Base-by-base conservation (phyloP, 164 flowering plant species). In the Chloranthus sessilifolius region DNA sequence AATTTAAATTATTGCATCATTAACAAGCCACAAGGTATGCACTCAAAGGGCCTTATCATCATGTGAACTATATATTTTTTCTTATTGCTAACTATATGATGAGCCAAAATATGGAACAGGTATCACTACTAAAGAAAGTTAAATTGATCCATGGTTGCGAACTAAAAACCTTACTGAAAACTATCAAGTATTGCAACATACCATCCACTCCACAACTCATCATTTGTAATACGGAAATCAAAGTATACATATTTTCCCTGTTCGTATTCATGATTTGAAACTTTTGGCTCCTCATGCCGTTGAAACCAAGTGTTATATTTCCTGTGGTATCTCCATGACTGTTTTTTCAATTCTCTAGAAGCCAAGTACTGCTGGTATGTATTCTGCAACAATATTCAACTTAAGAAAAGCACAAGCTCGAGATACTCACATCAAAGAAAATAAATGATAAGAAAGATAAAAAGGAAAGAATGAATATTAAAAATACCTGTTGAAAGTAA, bases 221-320 rank as follows among this genome's bases (percentile, higher is more conserved):
- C 96, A 63, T 77, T 78, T 34, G 74, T 68, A 40, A 77, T 63
- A 56, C 81, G 95, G 65, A 81, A 86, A 71, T 89, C 99, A 35
- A 94, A 94, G 74, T 94, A 94, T 6, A 94, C 95, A 63, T 89
- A 94, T 3, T 95, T 82, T 44, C 99, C 97, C 62, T 81, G 85
- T 60, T 94, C 99, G 67, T 52, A 94, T 54, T 94, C 97, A 69
- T 89, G 96, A 20, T 89, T 94, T 26, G 97, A 81, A 36, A 86
- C 73, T 70, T 82, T 81, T 22, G 99, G 97, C 66, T 94, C 97
- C 71, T 88, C 96, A 26, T 87, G 99, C 59, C 99, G 70, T 51
- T 94, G 99, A 71, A 94, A 94, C 99, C 99, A 94, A 43, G 97
- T 94, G 57, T 84, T 82, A 51, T 78, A 89, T 59, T 89, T 94